A percentile compares a stretch with the other conserved stretches of the same genome.
Conservation (phyloP, 2,329 filamentous ascomycete species). For the Corinectria fuckeliana region DNA sequence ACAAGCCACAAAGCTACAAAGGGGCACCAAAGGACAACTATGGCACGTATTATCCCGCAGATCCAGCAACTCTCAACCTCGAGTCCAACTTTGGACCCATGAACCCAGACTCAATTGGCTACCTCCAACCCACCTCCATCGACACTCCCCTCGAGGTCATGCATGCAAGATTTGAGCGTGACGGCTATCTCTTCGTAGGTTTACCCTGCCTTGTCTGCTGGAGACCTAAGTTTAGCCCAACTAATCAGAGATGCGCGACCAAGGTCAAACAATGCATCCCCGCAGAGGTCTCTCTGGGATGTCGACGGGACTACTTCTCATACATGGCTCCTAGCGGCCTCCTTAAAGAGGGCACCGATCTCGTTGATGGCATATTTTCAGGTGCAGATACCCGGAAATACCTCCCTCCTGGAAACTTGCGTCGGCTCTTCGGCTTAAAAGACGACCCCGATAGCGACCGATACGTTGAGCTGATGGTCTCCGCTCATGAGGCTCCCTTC, state of each 20-base stretch:
- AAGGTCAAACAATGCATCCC: conserved; percentile 12
- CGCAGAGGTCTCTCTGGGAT: conserved; percentile 12
- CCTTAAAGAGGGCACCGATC: conserved; percentile 7
- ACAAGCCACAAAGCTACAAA: not conserved
- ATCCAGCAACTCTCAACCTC: not conserved
- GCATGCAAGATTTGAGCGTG: conserved; percentile 19
- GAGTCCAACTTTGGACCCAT: conserved; percentile 16
- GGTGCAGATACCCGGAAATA: conserved; percentile 1
- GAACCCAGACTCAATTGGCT: conserved; percentile 12
- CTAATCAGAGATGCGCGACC: not conserved
- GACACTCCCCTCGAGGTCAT: conserved; percentile 19
- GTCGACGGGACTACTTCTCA: conserved; percentile 15
- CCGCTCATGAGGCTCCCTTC: conserved; percentile 9
- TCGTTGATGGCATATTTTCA: conserved; percentile 6
- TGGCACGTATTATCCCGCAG: conserved; percentile 6
- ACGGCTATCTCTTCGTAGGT: conserved; percentile 22
- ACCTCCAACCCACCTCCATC: conserved; percentile 18
- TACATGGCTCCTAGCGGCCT: conserved; percentile 18
- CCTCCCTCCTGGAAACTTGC: conserved; percentile 5
- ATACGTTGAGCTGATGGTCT: conserved; percentile 7
- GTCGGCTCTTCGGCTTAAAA: conserved; percentile 9
- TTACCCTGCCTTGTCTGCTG: not conserved
- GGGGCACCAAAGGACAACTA: not conserved
- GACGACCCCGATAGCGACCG: conserved; percentile 8
- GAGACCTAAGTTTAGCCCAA: not conserved